Evolutionary conservation across 2,329 filamentous ascomycete genomes (phyloP).

Genomic region (Botrytis cinerea): DNA sequence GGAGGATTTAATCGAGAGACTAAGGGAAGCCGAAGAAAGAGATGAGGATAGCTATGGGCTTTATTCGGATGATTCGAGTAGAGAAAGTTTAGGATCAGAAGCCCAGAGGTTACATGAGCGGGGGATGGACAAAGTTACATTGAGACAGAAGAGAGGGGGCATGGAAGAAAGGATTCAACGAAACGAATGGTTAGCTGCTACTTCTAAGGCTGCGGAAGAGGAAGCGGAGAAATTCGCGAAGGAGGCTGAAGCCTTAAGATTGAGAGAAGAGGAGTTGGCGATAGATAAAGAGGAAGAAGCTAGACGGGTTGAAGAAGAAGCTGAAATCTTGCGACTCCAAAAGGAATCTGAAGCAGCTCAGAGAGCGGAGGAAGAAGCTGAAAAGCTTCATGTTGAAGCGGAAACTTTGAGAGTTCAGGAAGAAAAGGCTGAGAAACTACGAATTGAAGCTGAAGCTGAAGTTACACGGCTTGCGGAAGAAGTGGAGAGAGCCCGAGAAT

Average conservation of each 20-base stretch:
- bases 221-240: neutral
- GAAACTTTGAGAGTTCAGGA: neutral
- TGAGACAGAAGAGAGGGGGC: constrained; percentile 3
- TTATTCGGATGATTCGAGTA: constrained; percentile 28
- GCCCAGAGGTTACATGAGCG: constrained; percentile 27
- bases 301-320: constrained; percentile 5
- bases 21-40: constrained; percentile 20
- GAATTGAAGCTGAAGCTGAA: neutral
- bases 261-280: neutral
- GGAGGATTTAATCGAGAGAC: constrained; percentile 50
- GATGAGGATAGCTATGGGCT: constrained; percentile 34
- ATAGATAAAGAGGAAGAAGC: neutral
- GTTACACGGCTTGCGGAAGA: neutral
- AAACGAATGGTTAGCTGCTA: neutral
- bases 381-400: neutral
- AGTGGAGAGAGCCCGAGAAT: neutral
- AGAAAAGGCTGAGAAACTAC: neutral
- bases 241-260: neutral
- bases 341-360: neutral
- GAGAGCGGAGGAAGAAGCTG: neutral
- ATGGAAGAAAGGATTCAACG: neutral
- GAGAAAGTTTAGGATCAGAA: constrained; percentile 22
- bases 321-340: neutral
- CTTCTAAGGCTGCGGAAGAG: constrained; percentile 6
- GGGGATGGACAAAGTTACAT: constrained; percentile 22